These are phyloP conservation scores for Ramaria rubella DNA, from an alignment of 768 basidiomycete species.

Conservation along the genomic window DNA sequence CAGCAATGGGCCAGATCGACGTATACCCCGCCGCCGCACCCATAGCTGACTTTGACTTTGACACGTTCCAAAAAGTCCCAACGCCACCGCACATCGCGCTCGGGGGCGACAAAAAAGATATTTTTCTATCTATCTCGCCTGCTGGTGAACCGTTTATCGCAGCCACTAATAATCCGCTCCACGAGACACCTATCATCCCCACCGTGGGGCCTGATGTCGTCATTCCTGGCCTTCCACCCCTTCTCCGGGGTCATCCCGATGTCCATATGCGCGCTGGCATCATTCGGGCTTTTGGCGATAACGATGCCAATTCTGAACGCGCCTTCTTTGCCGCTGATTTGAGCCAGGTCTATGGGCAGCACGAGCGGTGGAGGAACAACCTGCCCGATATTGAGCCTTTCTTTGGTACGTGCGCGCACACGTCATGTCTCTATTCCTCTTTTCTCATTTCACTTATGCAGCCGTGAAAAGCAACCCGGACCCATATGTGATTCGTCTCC, in stretches of 20 bases:
- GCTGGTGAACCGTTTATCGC: neutral
- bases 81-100: neutral
- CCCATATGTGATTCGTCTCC: constrained; percentile 84
- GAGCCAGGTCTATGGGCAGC: constrained; percentile 77
- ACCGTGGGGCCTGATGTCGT: constrained; percentile 33
- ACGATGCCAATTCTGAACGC: constrained; percentile 70
- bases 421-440: constrained; percentile 23
- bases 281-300: constrained; percentile 51
- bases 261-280: constrained; percentile 73
- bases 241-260: constrained; percentile 62
- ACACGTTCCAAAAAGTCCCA: constrained; percentile 7
- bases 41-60: constrained; percentile 25
- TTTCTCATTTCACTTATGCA: constrained; percentile 26
- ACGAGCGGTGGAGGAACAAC: constrained; percentile 69
- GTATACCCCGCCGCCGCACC: constrained; percentile 22
- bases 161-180: no score
- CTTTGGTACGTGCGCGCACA: constrained; percentile 58
- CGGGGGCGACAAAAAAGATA: neutral
- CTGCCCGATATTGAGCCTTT: constrained; percentile 88
- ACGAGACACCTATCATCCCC: no score
- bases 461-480: constrained; percentile 99
- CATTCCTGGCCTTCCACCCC: constrained; percentile 60
- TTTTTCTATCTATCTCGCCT: neutral
- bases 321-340: constrained; percentile 98
- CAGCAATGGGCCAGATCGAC: constrained; percentile 12